Base-by-base conservation (phyloP, 2,329 filamentous ascomycete species). In the Neurospora sp. region DNA sequence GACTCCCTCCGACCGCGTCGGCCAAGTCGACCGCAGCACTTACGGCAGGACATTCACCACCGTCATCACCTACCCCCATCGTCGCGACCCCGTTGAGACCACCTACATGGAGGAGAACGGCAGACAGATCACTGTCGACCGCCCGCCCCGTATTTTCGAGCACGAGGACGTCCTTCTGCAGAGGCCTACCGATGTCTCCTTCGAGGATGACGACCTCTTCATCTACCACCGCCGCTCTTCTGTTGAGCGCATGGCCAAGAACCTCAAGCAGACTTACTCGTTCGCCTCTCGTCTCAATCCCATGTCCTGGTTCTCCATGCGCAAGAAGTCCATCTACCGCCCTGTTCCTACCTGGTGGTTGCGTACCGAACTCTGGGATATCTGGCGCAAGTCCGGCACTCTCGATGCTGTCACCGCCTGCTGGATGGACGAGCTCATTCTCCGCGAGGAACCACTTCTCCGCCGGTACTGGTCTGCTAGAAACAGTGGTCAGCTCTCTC, bases 381-480 rank as follows among this genome's bases (percentile, higher is more conserved):
- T 79, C 15, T 85, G 83, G 83, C 82, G 84, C 67, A 80, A 82
- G 28, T 79, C 79, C 0, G 78, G 77, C 38, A 80, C 80, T 39
- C 78, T 85, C 12, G 84, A 86, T 67, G 84, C 81, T 15, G 80
- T 85, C 6, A 82, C 82, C 12, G 81, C 82, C 1, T 82, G 83
- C 70, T 84, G 82, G 80, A 80, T 85, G 76, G 83, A 85, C 71
- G 83, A 85, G 75, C 77, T 81, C 19, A 80, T 85, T 12, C 76
- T 85, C 2, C 80, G 83, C 12, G 76, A 80, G 71, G 83, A 85
- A 70, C 80, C 79, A 15, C 79, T 83, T 4, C 79, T 85, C 6
- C 74, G 76, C 10, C 77, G 77, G 8, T 85, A 85, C 75, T 85
- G 83, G 83, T 76, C 77, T 39, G 77, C 77, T 39, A 81, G 83